These are phyloP conservation scores for Vitis amurensis DNA, from an alignment of 164 flowering plant species.

Conservation along the genomic window DNA sequence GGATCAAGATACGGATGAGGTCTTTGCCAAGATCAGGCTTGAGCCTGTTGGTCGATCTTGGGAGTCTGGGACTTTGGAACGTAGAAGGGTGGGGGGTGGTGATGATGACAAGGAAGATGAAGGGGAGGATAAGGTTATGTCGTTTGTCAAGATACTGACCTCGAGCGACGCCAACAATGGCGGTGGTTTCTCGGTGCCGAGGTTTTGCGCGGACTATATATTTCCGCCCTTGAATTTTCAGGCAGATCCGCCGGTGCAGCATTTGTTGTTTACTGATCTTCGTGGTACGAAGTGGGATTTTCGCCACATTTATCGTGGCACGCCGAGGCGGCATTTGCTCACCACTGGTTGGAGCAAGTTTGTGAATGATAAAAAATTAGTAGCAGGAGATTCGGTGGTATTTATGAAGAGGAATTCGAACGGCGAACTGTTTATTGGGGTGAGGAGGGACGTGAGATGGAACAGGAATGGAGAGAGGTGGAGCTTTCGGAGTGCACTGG, in stretches of 20 bases:
- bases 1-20: slow-evolving; percentile 55
- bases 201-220: slow-evolving; percentile 74
- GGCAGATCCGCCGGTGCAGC: slow-evolving; percentile 76
- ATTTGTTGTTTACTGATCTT: slow-evolving; percentile 43
- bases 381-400: slow-evolving; percentile 79
- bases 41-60: slow-evolving; percentile 16
- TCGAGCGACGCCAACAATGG: slow-evolving; percentile 87
- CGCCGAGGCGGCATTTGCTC: slow-evolving; percentile 77
- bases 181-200: slow-evolving; percentile 88
- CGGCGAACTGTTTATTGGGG: slow-evolving; percentile 49
- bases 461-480: slow-evolving; percentile 20
- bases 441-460: slow-evolving; percentile 40
- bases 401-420: slow-evolving; percentile 43
- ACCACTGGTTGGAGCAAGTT: slow-evolving; percentile 95
- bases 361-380: slow-evolving; percentile 68
- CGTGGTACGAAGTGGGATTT: slow-evolving; percentile 63
- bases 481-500: slow-evolving; percentile 6
- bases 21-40: slow-evolving; percentile 42
- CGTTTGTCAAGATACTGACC: slow-evolving; percentile 66
- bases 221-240: slow-evolving; percentile 58
- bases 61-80: too few relatives aligned
- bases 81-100: background rate
- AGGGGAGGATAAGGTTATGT: slow-evolving; percentile 16
- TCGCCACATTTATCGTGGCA: slow-evolving; percentile 62
- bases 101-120: background rate